These are phyloP conservation scores for Ashbya aceris DNA, from an alignment of 1,139 yeast genomes.

Conservation along the genomic window DNA sequence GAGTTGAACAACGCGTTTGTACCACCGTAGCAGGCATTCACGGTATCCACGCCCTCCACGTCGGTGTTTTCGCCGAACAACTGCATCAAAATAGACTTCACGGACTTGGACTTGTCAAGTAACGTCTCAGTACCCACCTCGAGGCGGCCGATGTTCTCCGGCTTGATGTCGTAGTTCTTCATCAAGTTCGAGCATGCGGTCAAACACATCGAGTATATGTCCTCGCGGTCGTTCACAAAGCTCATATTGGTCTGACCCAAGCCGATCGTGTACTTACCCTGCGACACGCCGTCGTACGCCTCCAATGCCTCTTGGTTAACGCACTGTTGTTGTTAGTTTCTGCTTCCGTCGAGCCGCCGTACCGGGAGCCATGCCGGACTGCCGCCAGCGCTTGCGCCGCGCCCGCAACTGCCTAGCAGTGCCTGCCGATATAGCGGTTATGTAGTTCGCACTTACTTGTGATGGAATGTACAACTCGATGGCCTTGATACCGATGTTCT, in stretches of 20 bases:
- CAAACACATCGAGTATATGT: slow-evolving; percentile 82
- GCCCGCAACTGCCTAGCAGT: not conserved
- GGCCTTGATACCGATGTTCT: slow-evolving; percentile 93
- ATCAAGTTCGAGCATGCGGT: slow-evolving; percentile 74
- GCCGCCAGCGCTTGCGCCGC: not conserved
- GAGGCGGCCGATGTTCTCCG: slow-evolving; percentile 76
- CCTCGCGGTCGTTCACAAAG: slow-evolving; percentile 95
- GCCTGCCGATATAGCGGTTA: not conserved
- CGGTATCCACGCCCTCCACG: slow-evolving; percentile 91
- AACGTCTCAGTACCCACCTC: slow-evolving; percentile 99
- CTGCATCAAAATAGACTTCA: slow-evolving; percentile 93
- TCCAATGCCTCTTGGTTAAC: slow-evolving; percentile 89
- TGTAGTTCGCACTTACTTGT: slow-evolving; percentile 34
- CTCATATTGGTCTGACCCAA: slow-evolving; percentile 98
- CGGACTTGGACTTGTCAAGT: slow-evolving; percentile 94
- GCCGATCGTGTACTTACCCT: slow-evolving; percentile 97
- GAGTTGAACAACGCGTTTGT: slow-evolving; percentile 92
- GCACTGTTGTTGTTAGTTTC: slow-evolving; percentile 35
- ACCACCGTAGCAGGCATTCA: slow-evolving; percentile 99
- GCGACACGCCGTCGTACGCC: slow-evolving; percentile 71
- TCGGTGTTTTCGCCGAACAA: slow-evolving; percentile 82
- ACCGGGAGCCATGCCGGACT: not conserved
- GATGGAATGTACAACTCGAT: slow-evolving; percentile 85
- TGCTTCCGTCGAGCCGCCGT: not conserved
- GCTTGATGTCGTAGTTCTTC: slow-evolving; percentile 73